A percentile compares a stretch with the other conserved stretches of the same genome.
Evolutionary conservation across 2,329 filamentous ascomycete genomes (phyloP).

Genomic region (Pseudogymnoascus sp.): DNA sequence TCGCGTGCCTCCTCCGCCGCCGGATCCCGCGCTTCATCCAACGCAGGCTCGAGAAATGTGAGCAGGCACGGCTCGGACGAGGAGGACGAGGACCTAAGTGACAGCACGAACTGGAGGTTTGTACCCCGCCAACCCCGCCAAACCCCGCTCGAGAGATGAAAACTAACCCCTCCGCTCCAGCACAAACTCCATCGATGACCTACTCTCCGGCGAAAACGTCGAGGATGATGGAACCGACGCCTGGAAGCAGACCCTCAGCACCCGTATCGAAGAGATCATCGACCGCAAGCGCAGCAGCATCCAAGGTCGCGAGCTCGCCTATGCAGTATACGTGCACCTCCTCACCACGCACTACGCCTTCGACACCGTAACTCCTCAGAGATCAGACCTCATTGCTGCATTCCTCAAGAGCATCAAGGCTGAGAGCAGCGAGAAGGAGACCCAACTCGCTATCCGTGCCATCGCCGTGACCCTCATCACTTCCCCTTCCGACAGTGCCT

Average conservation of each 20-base stretch:
- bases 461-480: conserved; percentile 58
- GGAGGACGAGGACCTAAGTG: conserved; percentile 43
- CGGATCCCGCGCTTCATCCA: conserved; percentile 40
- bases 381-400: conserved; percentile 49
- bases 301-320: conserved; percentile 52
- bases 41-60: conserved; percentile 39
- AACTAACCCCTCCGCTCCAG: conserved; percentile 20
- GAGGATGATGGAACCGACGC: conserved; percentile 43
- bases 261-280: conserved; percentile 55
- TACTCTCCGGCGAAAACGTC: conserved; percentile 36
- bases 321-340: conserved; percentile 50
- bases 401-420: conserved; percentile 56
- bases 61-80: conserved; percentile 47
- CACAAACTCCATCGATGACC: conserved; percentile 43
- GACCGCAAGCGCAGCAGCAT: conserved; percentile 62
- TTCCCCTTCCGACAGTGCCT: conserved; percentile 51
- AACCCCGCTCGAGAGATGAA: background rate
- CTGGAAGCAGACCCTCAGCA: conserved; percentile 50
- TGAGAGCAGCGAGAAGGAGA: conserved; percentile 56
- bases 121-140: conserved; percentile 9
- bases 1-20: conserved; percentile 42
- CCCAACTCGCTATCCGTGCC: conserved; percentile 47
- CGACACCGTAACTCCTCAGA: conserved; percentile 47
- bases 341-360: conserved; percentile 55
- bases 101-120: conserved; percentile 47